Evolutionary conservation across 148 eudicot species (phyloP).

Genomic region (Chenopodium album): DNA sequence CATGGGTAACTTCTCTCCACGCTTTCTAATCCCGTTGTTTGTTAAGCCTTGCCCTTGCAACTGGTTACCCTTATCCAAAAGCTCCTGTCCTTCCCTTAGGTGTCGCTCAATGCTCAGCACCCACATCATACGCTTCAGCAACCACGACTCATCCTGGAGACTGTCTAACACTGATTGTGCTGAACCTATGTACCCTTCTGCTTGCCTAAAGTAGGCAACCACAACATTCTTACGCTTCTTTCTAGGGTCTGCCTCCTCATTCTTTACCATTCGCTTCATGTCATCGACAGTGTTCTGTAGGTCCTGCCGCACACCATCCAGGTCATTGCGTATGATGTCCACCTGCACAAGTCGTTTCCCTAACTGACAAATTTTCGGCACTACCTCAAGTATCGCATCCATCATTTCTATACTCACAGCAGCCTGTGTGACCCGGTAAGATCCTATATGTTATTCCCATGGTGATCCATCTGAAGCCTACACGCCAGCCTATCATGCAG

Average conservation of each 20-base stretch:
- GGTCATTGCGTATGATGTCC: neutral
- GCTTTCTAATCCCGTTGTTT: neutral
- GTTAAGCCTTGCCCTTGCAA: neutral
- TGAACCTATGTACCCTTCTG: neutral
- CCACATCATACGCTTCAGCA: neutral
- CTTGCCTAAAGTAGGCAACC: neutral
- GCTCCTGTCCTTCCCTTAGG: neutral
- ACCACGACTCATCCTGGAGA: neutral
- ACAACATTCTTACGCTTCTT: neutral
- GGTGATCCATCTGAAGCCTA: neutral
- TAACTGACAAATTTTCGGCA: neutral
- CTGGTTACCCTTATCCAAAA: neutral
- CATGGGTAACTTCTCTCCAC: constrained; percentile 8
- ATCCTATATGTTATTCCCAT: neutral
- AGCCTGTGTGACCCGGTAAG: neutral
- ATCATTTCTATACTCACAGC: neutral
- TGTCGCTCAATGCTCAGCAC: constrained; percentile 9
- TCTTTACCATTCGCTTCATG: neutral
- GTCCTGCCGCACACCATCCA: neutral
- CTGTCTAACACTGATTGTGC: neutral
- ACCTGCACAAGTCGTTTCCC: neutral
- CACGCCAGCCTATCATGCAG: neutral
- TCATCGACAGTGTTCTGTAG: neutral
- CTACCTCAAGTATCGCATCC: neutral
- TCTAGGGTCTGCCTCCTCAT: neutral